Evolutionary conservation across 1,139 yeast species (phyloP).

Genomic region (Scheffersomyces stambukii): DNA sequence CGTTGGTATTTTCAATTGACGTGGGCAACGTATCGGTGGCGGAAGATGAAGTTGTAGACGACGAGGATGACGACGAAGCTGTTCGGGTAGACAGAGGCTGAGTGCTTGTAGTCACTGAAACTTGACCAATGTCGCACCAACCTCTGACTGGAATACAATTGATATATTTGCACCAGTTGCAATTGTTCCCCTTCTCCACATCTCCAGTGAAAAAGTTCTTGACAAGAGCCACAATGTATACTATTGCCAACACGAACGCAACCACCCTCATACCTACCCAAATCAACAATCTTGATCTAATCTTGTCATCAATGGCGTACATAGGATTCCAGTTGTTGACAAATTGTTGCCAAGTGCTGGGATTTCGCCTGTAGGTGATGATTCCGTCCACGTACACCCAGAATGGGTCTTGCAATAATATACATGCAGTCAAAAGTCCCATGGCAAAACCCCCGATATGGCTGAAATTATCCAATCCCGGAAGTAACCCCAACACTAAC

Average conservation of each 20-base stretch:
- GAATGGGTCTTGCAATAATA: slow-evolving; percentile 58
- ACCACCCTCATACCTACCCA: slow-evolving; percentile 52
- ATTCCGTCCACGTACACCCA: slow-evolving; percentile 42
- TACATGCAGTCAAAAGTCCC: slow-evolving; percentile 52
- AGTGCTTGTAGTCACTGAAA: slow-evolving; percentile 23
- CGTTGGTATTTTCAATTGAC: slow-evolving; percentile 8
- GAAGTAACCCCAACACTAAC: slow-evolving; percentile 63
- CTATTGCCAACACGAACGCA: slow-evolving; percentile 43
- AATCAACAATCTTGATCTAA: slow-evolving; percentile 28
- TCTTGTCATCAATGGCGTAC: slow-evolving; percentile 32
- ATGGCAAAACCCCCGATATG: slow-evolving; percentile 75
- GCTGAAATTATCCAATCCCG: slow-evolving; percentile 73
- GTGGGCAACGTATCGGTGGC: slow-evolving; percentile 11
- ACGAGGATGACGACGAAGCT: slow-evolving; percentile 5
- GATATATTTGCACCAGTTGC: slow-evolving; percentile 72
- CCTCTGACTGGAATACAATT: slow-evolving; percentile 69
- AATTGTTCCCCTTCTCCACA: slow-evolving; percentile 31
- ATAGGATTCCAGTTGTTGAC: slow-evolving; percentile 41
- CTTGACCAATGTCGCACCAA: slow-evolving; percentile 66
- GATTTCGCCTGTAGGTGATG: slow-evolving; percentile 33
- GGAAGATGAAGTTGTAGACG: slow-evolving; percentile 6
- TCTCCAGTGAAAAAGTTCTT: slow-evolving; percentile 46
- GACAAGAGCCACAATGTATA: slow-evolving; percentile 48
- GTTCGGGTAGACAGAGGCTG: slow-evolving; percentile 3
- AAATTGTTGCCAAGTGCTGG: slow-evolving; percentile 39